phyloP scores from a whole-genome alignment of 2,329 filamentous ascomycete genomes.

The Cytospora schulzeri region DNA sequence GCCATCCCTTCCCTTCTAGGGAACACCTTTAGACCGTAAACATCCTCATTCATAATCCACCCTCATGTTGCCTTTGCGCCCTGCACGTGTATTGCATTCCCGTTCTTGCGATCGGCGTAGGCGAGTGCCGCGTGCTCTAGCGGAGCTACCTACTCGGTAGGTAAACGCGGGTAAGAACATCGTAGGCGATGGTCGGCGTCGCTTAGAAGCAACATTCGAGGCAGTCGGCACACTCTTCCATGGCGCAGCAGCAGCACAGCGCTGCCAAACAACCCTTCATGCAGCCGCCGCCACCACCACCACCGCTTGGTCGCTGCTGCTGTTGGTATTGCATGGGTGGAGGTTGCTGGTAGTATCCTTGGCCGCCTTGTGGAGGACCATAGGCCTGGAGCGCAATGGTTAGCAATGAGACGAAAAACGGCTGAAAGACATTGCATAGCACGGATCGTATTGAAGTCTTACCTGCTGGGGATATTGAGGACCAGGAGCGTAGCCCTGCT shows the following conservation, averaged over 20 bases:
- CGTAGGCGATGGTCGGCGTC: neutral
- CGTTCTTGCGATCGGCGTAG: neutral
- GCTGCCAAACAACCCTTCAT: slow-evolving; percentile 50
- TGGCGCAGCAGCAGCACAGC: slow-evolving; percentile 53
- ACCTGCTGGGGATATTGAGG: slow-evolving; percentile 49
- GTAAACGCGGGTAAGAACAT: neutral
- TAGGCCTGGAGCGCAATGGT: slow-evolving; percentile 39
- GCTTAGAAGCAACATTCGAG: slow-evolving; percentile 47
- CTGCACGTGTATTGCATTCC: neutral
- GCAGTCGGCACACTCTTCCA: slow-evolving; percentile 53
- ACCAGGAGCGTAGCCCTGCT: slow-evolving; percentile 35
- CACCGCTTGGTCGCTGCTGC: slow-evolving; percentile 39
- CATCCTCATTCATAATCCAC: neutral
- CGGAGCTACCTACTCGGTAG: neutral
- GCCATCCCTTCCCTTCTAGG: slow-evolving; percentile 9
- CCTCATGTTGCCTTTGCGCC: slow-evolving; percentile 1
- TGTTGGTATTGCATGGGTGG: slow-evolving; percentile 51
- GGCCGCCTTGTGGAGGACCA: slow-evolving; percentile 37
- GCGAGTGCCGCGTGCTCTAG: neutral
- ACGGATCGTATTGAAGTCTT: slow-evolving; percentile 31
- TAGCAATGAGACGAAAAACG: neutral
- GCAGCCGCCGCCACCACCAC: slow-evolving; percentile 45
- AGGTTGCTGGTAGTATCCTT: slow-evolving; percentile 46
- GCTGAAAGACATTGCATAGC: slow-evolving; percentile 1
- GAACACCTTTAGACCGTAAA: neutral